These are phyloP conservation scores for Blastocystis sp. DNA, from an alignment of 352 stramenopile genomes.

Conservation along the genomic window DNA sequence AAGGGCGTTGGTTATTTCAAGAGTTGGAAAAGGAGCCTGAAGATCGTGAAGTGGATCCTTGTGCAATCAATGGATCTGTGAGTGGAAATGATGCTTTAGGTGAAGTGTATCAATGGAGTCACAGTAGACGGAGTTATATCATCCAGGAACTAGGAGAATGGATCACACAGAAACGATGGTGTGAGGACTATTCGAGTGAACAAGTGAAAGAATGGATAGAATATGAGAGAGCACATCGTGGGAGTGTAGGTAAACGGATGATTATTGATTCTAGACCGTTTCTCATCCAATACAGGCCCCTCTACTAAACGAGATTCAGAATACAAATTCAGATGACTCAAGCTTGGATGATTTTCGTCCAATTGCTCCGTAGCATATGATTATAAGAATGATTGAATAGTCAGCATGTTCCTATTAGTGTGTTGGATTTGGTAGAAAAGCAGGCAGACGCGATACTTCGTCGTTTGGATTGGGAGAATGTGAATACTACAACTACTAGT, in stretches of 20 bases:
- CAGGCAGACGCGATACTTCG: background rate
- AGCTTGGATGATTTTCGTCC: background rate
- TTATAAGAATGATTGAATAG: background rate
- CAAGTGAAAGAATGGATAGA: background rate
- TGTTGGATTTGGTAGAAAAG: conserved; percentile 25
- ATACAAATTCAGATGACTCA: background rate
- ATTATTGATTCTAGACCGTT: no score
- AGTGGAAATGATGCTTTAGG: background rate
- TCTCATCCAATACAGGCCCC: no score
- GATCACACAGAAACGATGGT: background rate
- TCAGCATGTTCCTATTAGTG: background rate
- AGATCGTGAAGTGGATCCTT: background rate
- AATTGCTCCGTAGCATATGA: background rate
- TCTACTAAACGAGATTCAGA: conserved; percentile 33
- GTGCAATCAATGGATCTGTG: background rate
- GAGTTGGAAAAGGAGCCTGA: background rate
- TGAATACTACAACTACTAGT: background rate
- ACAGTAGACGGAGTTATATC: background rate
- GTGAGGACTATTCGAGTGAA: background rate
- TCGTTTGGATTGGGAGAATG: background rate
- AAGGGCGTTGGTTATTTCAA: background rate
- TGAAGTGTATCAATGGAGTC: background rate
- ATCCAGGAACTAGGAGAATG: background rate
- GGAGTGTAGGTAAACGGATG: no score
- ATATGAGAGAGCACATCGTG: background rate